Percentiles rank a stretch among this genome's conserved stretches.
Evolutionary conservation across 768 basidiomycete genomes (phyloP).

Genomic region (Kwoniella sp.): DNA sequence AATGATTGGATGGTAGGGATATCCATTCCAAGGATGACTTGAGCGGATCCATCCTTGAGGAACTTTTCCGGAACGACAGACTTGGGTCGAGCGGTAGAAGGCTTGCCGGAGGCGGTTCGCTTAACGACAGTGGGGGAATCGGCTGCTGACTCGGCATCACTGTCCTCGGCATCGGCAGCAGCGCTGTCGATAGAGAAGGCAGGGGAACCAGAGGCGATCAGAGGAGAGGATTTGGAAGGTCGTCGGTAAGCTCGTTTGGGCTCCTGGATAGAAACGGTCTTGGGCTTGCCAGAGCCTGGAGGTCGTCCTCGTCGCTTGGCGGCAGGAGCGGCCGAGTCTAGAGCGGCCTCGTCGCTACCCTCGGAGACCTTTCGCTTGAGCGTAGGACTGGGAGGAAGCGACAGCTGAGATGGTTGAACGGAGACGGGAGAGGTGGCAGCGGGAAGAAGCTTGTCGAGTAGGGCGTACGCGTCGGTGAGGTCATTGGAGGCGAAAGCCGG

Average conservation of each 20-base stretch:
- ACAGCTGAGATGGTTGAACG: conserved; percentile 19
- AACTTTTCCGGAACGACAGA: conserved; percentile 48
- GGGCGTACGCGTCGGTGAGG: conserved; percentile 22
- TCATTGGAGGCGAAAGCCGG: background rate
- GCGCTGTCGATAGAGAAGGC: conserved; percentile 12
- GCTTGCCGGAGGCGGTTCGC: conserved; percentile 39
- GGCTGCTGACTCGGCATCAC: conserved; percentile 6
- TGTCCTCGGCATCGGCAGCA: conserved; percentile 13
- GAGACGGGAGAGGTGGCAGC: conserved; percentile 15
- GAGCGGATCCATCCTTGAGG: conserved; percentile 41
- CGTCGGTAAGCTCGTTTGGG: conserved; percentile 14
- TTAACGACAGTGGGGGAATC: conserved; percentile 20
- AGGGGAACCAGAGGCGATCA: conserved; percentile 11
- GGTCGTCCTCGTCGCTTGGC: conserved; percentile 35
- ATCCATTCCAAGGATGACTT: conserved; percentile 34
- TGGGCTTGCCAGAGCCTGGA: conserved; percentile 23
- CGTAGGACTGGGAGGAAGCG: conserved; percentile 19
- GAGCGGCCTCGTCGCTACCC: conserved; percentile 2
- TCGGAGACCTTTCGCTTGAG: conserved; percentile 40
- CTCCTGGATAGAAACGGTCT: conserved; percentile 19
- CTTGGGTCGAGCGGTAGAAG: conserved; percentile 40
- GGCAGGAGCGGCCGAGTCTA: conserved; percentile 15
- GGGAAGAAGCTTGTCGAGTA: conserved; percentile 23
- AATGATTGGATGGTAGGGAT: conserved; percentile 34
- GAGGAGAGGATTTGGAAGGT: conserved; percentile 14